Base-by-base conservation (phyloP, 2,329 filamentous ascomycete species). In the Albophoma yamanashiensis region DNA sequence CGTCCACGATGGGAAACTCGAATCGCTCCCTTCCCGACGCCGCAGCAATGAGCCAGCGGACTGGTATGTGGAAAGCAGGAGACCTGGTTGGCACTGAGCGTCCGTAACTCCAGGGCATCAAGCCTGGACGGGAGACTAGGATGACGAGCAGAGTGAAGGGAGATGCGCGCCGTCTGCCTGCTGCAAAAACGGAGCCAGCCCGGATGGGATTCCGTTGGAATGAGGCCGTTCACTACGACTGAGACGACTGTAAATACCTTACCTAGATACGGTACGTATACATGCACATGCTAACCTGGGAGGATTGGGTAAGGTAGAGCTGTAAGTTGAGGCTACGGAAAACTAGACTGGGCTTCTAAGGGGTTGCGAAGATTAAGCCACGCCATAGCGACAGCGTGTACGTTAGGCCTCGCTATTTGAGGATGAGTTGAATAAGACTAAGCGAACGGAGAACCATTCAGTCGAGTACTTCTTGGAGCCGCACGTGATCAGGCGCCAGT, bases 401-500 rank as follows among this genome's bases (percentile, higher is more conserved):
- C 47, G 47, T 34, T 52, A 34, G 47, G 17, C 17, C 47, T n/a
- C 27, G 12, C 25, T n/a, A 50, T 5, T 4, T 15, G 47, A 34
- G 47, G 15, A 20, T 20, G 45, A 27, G 42, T 14, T 25, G 31
- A 20, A 52, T n/a, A 12, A 52, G 20, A 17, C 3, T 0, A 27
- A 27, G 17, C 2, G 27, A 11, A 20, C 11, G 4, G 17, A 52
- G 5, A 52, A 34, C 9, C 1, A 52, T 20, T 34, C 56, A n/a
- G 4, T 43, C 7, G 20, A 8, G 8, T 20, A n/a, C 7, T 7
- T 8, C 17, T 43, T 9, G 40, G 9, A 14, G 15, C 55, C 38
- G 42, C 73, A 75, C 73, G 73, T 75, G 73, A 75, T 67, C 56
- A 67, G 71, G 73, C 68, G 72, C 70, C 66, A 68, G 60, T 74